A percentile compares a stretch with the other conserved stretches of the same genome.
Conservation (phyloP, 2,329 filamentous ascomycete genomes). For the Passalora sequoiae region DNA sequence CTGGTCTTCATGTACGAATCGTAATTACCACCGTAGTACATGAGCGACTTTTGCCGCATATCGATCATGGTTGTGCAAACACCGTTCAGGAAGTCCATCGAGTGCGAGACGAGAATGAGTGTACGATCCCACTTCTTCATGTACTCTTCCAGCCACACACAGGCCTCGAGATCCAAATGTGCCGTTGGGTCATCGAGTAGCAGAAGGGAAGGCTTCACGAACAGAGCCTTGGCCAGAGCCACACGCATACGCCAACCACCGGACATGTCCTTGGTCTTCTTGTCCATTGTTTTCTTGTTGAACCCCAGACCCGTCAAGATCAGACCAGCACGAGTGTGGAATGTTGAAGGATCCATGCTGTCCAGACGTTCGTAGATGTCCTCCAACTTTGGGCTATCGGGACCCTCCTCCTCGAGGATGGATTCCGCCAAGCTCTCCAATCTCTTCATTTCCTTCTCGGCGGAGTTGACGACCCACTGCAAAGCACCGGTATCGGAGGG, state of each 20-base stretch:
- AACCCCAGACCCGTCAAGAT: slow-evolving; percentile 98
- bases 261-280: slow-evolving; percentile 99
- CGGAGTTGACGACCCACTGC: slow-evolving; percentile 95
- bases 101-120: slow-evolving; percentile 92
- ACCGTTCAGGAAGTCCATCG: slow-evolving; percentile 98
- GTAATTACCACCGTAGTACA: slow-evolving; percentile 99
- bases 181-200: slow-evolving; percentile 97
- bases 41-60: slow-evolving; percentile 81
- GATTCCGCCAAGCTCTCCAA: slow-evolving; percentile 85
- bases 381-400: slow-evolving; percentile 82
- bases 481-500: slow-evolving; percentile 83
- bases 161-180: slow-evolving; percentile 98
- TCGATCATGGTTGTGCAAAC: slow-evolving; percentile 98
- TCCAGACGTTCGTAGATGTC: slow-evolving; percentile 99
- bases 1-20: slow-evolving; percentile 94
- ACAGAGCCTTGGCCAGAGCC: slow-evolving; percentile 91
- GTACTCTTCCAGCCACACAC: slow-evolving; percentile 99
- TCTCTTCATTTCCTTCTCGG: slow-evolving; percentile 84
- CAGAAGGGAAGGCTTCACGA: slow-evolving; percentile 93
- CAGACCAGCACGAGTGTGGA: slow-evolving; percentile 88
- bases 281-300: slow-evolving; percentile 96
- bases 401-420: slow-evolving; percentile 84
- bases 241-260: slow-evolving; percentile 99
- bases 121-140: slow-evolving; percentile 99
- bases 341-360: slow-evolving; percentile 96